These are phyloP conservation scores for Populus tomentosa DNA, from an alignment of 441 rosid species.

Conservation along the genomic window DNA sequence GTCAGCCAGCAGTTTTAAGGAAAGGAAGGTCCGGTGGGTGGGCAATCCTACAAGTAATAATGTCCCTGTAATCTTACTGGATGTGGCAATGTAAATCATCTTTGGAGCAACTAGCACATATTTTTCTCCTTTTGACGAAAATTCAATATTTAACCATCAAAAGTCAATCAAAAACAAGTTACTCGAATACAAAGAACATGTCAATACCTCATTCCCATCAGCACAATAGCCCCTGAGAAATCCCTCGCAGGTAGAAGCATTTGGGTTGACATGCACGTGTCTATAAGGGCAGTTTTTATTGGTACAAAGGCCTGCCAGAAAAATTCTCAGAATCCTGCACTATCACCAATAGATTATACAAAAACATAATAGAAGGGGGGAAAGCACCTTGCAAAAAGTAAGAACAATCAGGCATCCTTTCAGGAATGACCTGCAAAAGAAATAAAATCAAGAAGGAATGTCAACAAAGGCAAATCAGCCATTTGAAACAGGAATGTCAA, in stretches of 20 bases:
- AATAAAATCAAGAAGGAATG: constrained; percentile 18
- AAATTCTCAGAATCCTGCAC: constrained; percentile 27
- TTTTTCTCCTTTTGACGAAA: background rate
- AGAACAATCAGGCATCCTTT: constrained; percentile 98
- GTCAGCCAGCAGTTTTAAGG: background rate
- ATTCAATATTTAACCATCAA: background rate
- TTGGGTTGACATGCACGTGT: constrained; percentile 94
- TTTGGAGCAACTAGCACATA: background rate
- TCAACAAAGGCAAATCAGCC: constrained; percentile 11
- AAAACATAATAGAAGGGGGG: constrained; percentile 2
- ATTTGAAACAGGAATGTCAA: constrained; percentile 10
- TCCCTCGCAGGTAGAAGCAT: constrained; percentile 74
- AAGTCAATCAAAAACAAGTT: background rate
- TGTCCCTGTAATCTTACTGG: background rate
- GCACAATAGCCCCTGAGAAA: constrained; percentile 94
- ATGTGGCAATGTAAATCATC: background rate
- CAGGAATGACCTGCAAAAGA: constrained; percentile 86
- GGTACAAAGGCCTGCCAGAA: constrained; percentile 77
- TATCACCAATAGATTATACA: constrained; percentile 6
- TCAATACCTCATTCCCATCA: constrained; percentile 84
- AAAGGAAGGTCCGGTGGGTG: background rate
- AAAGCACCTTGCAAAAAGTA: constrained; percentile 85
- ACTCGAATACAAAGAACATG: background rate
- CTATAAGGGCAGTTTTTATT: constrained; percentile 79
- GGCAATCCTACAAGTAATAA: background rate